phyloP scores from a whole-genome alignment of 2,329 filamentous ascomycete species.

The Periconia macrospinosa region DNA sequence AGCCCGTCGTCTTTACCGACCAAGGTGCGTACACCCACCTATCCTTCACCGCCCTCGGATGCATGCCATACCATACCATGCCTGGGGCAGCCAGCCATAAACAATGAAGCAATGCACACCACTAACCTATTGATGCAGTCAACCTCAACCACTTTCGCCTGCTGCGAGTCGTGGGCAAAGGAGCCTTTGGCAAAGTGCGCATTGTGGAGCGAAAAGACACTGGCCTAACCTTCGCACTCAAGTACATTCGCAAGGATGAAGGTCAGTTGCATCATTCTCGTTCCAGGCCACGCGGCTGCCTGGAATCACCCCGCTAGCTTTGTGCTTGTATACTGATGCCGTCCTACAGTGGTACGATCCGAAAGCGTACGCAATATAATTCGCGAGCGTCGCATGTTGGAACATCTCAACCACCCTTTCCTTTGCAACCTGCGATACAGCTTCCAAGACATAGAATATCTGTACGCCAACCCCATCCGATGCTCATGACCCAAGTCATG shows the following conservation, averaged over 20 bases:
- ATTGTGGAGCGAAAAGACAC: constrained; percentile 99
- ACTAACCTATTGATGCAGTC: constrained; percentile 57
- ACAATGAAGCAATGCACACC: constrained; percentile 8
- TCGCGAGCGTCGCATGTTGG: constrained; percentile 94
- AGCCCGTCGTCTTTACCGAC: constrained; percentile 88
- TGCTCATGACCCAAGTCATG: not conserved
- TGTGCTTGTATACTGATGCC: constrained; percentile 24
- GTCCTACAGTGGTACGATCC: constrained; percentile 79
- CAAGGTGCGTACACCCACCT: constrained; percentile 66
- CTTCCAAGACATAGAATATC: constrained; percentile 98
- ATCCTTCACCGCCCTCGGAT: not conserved
- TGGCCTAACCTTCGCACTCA: constrained; percentile 88
- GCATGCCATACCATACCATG: too few relatives aligned
- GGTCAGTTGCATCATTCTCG: constrained; percentile 57
- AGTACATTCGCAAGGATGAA: constrained; percentile 99
- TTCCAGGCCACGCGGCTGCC: not conserved
- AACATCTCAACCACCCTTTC: constrained; percentile 96
- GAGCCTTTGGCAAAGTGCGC: constrained; percentile 96
- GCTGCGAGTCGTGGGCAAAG: constrained; percentile 92
- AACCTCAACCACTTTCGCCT: constrained; percentile 97
- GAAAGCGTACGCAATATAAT: constrained; percentile 99
- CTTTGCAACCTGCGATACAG: constrained; percentile 98
- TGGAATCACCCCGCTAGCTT: constrained; percentile 6
- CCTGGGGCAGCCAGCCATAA: not conserved
- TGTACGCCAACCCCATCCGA: constrained; percentile 60